phyloP scores from a whole-genome alignment of 352 stramenopile genomes.

The Phytophthora fragariae region DNA sequence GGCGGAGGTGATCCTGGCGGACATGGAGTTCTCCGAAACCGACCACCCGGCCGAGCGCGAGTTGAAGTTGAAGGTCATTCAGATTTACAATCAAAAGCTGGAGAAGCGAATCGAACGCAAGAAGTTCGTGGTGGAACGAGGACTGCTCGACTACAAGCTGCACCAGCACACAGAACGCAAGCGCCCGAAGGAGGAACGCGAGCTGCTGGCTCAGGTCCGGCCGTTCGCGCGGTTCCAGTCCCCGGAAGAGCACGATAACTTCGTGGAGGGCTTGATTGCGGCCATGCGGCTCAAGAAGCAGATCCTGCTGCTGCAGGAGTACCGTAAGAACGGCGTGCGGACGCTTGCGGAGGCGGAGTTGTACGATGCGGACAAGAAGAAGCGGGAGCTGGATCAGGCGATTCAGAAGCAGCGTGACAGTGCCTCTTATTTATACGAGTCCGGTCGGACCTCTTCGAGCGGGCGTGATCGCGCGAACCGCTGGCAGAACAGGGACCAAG shows the following conservation, averaged over 20 bases:
- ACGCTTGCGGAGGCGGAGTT: conserved; percentile 95
- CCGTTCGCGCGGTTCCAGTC: conserved; percentile 96
- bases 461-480: conserved; percentile 73
- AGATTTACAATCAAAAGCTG: conserved; percentile 97
- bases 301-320: conserved; percentile 97
- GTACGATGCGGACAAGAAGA: conserved; percentile 95
- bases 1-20: conserved; percentile 94
- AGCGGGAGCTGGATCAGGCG: conserved; percentile 91
- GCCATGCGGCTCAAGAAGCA: conserved; percentile 95
- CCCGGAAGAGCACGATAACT: conserved; percentile 93
- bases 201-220: conserved; percentile 94
- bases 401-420: conserved; percentile 90
- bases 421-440: conserved; percentile 89
- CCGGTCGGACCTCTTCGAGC: conserved; percentile 56
- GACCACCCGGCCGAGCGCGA: conserved; percentile 91
- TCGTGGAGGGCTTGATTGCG: conserved; percentile 92
- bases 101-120: conserved; percentile 94
- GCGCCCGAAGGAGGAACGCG: conserved; percentile 94
- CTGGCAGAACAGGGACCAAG: conserved; percentile 69
- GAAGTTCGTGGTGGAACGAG: conserved; percentile 92
- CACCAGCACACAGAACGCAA: conserved; percentile 92
- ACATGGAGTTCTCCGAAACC: conserved; percentile 96
- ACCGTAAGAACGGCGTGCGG: conserved; percentile 94
- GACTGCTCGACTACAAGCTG: conserved; percentile 94
- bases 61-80: conserved; percentile 96